Conservation (phyloP, 2,329 filamentous ascomycete genomes). For the Orbilia javanica region DNA sequence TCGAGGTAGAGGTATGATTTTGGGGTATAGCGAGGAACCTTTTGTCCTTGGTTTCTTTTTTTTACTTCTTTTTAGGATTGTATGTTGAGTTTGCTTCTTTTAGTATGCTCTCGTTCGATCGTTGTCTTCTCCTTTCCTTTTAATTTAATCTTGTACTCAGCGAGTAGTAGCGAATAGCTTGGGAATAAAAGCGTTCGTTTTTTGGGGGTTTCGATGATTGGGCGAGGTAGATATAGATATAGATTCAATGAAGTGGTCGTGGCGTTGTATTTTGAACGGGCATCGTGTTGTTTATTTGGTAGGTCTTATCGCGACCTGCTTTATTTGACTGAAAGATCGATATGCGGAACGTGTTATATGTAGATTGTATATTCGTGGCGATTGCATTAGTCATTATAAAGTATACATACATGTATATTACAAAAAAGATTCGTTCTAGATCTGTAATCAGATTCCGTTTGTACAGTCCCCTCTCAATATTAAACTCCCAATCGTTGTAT, state of each 20-base stretch:
- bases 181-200: slow-evolving; percentile 38
- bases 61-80: background rate
- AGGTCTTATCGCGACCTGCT: background rate
- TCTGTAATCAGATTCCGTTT: background rate
- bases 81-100: slow-evolving; percentile 14
- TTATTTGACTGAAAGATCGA: no score
- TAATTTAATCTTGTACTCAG: slow-evolving; percentile 1
- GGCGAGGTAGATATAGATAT: background rate
- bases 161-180: slow-evolving; percentile 30
- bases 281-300: background rate
- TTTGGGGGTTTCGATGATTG: background rate
- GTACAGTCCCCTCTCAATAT: background rate
- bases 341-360: background rate
- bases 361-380: slow-evolving; percentile 6
- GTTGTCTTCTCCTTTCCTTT: background rate
- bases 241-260: background rate
- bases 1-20: background rate
- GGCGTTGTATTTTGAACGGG: background rate
- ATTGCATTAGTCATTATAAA: slow-evolving; percentile 35
- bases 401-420: slow-evolving; percentile 28
- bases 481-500: background rate
- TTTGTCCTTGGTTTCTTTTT: background rate
- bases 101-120: slow-evolving; percentile 22
- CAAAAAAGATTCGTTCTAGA: background rate
- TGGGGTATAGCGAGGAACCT: background rate